Percentiles rank a stretch among this genome's conserved stretches.
phyloP scores from a whole-genome alignment of 129 eudicot genomes.

The Escallonia rubra region DNA sequence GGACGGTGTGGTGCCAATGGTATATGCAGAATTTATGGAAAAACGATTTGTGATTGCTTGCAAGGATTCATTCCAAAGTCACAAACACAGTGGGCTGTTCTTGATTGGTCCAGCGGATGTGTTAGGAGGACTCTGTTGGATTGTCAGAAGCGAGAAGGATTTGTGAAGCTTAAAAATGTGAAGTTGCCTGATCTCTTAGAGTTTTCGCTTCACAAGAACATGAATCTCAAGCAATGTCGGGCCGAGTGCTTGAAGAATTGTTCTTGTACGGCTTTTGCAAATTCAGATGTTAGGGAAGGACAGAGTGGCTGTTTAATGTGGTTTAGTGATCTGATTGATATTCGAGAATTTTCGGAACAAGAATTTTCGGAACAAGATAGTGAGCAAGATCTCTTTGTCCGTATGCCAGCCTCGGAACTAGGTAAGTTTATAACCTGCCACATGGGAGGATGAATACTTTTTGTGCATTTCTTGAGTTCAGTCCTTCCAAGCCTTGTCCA shows the following conservation, averaged over 20 bases:
- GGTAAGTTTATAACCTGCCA: conserved; percentile 11
- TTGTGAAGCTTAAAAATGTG: conserved; percentile 18
- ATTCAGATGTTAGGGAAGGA: conserved; percentile 14
- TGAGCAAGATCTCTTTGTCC: conserved; percentile 19
- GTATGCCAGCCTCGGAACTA: conserved; percentile 29
- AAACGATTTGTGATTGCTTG: conserved; percentile 25
- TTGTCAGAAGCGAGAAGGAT: conserved; percentile 26
- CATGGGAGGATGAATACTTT: too few relatives aligned
- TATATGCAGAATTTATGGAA: conserved; percentile 11
- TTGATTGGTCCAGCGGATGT: conserved; percentile 40
- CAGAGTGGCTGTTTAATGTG: conserved; percentile 41
- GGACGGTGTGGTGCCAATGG: conserved; percentile 40
- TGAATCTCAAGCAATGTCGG: conserved; percentile 25
- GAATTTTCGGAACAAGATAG: conserved; percentile 5
- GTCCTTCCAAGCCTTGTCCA: too few relatives aligned
- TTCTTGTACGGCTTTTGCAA: conserved; percentile 33
- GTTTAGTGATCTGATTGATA: conserved; percentile 37
- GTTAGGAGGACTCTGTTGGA: conserved; percentile 17
- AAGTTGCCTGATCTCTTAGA: conserved; percentile 33
- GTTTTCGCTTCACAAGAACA: conserved; percentile 14
- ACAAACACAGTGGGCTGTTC: conserved; percentile 22
- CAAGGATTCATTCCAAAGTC: conserved; percentile 29
- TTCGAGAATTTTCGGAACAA: conserved; percentile 4
- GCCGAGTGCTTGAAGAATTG: conserved; percentile 27
- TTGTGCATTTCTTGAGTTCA: too few relatives aligned